phyloP scores from a whole-genome alignment of 2,329 filamentous ascomycete genomes.

The Xylaria sp. region DNA sequence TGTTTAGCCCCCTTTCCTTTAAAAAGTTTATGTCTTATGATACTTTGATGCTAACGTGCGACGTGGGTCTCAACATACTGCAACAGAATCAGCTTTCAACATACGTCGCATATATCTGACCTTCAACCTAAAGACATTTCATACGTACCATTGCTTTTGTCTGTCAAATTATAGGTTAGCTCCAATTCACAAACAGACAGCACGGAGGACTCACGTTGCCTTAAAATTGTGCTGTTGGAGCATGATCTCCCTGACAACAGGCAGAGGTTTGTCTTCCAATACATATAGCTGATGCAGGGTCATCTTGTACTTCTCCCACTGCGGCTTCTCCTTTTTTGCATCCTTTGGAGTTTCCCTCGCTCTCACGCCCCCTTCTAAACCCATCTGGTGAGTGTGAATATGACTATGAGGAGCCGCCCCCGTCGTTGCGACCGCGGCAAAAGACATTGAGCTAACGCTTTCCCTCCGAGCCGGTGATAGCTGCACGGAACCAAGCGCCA shows the following conservation, averaged over 20 bases:
- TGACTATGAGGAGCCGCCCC: neutral
- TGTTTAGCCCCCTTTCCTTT: neutral
- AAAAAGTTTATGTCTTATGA: too few species aligned
- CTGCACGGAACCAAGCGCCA: neutral
- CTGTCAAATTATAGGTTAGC: neutral
- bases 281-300: slow-evolving; percentile 17
- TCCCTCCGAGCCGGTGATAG: neutral
- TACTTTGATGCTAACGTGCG: neutral
- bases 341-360: neutral
- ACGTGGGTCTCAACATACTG: slow-evolving; percentile 7
- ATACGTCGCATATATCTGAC: neutral
- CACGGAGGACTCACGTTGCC: slow-evolving; percentile 24
- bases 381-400: neutral
- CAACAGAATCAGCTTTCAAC: neutral
- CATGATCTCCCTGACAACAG: slow-evolving; percentile 22
- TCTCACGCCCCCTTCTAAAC: neutral
- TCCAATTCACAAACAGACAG: neutral
- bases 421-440: neutral
- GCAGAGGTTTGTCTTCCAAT: slow-evolving; percentile 4
- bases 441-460: neutral
- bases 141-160: slow-evolving; percentile 21
- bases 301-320: slow-evolving; percentile 11
- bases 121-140: neutral
- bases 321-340: neutral
- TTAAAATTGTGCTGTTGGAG: slow-evolving; percentile 3